These are phyloP conservation scores for Lophiotrema nucula DNA, from an alignment of 495 filamentous ascomycete species.

Conservation along the genomic window DNA sequence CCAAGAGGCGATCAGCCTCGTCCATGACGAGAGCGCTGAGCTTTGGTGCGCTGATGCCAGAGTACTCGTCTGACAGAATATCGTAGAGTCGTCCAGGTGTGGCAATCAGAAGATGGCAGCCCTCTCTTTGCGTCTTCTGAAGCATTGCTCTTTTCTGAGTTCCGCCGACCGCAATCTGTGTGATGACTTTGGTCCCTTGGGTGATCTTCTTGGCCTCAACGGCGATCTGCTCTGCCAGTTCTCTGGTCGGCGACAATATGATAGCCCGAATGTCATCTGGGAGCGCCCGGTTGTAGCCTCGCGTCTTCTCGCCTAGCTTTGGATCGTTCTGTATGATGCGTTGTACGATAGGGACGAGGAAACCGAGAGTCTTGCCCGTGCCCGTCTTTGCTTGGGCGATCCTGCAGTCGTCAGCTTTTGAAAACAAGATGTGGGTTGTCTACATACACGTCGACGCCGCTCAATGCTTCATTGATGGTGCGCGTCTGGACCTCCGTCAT, in stretches of 20 bases:
- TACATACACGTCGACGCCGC: slow-evolving; percentile 79
- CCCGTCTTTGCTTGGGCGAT: slow-evolving; percentile 50
- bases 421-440: neutral
- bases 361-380: slow-evolving; percentile 49
- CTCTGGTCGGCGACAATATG: slow-evolving; percentile 90
- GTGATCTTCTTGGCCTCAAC: slow-evolving; percentile 75
- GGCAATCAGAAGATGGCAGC: slow-evolving; percentile 86
- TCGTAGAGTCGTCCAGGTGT: slow-evolving; percentile 90
- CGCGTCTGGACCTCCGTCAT: slow-evolving; percentile 93
- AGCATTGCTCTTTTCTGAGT: slow-evolving; percentile 68
- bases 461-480: slow-evolving; percentile 75
- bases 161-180: slow-evolving; percentile 88
- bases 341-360: slow-evolving; percentile 44
- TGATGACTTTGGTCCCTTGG: slow-evolving; percentile 62
- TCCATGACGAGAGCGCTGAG: slow-evolving; percentile 83
- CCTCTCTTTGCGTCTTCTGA: slow-evolving; percentile 59
- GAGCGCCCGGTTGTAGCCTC: slow-evolving; percentile 39
- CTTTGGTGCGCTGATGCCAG: slow-evolving; percentile 67
- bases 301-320: slow-evolving; percentile 40
- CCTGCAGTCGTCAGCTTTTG: slow-evolving; percentile 24
- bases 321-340: slow-evolving; percentile 66
- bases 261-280: slow-evolving; percentile 78
- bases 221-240: slow-evolving; percentile 93
- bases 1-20: slow-evolving; percentile 89
- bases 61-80: slow-evolving; percentile 67